Evolutionary conservation across 2,329 filamentous ascomycete genomes (phyloP).

Genomic region (Neonectria ditissima): DNA sequence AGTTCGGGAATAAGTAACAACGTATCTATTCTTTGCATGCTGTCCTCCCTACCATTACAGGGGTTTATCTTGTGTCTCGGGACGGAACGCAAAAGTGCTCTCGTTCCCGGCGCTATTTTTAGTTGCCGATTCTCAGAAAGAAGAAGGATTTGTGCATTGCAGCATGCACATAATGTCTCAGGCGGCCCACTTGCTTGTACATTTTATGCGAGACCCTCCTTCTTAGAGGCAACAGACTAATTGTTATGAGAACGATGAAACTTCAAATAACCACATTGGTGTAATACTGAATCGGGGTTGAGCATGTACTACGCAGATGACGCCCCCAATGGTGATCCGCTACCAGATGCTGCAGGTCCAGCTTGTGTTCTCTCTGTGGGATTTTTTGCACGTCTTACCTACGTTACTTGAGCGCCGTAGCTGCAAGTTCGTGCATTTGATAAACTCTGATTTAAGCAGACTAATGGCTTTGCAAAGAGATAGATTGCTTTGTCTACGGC

Average conservation of each 20-base stretch:
- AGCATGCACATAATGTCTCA: slow-evolving; percentile 16
- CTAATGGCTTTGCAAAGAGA: no score
- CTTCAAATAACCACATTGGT: neutral
- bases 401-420: no score
- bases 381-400: neutral
- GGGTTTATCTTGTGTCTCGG: slow-evolving; percentile 2
- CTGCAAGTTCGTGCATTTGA: no score
- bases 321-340: slow-evolving; percentile 21
- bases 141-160: neutral
- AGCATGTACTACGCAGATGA: slow-evolving; percentile 13
- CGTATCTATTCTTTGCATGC: neutral
- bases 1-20: neutral
- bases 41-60: neutral
- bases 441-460: no score
- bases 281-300: slow-evolving; percentile 14
- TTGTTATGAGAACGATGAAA: neutral
- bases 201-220: slow-evolving; percentile 20
- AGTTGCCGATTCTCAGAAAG: neutral
- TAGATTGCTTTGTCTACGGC: no score
- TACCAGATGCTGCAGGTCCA: slow-evolving; percentile 27
- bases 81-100: neutral
- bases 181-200: slow-evolving; percentile 34
- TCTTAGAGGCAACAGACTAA: neutral
- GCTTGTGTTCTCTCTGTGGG: slow-evolving; percentile 7
- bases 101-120: neutral